Evolutionary conservation across 495 filamentous ascomycete species (phyloP), one percentile per base, ranked within the genome.

Genomic region (Hypoxylon cercidicola): DNA sequence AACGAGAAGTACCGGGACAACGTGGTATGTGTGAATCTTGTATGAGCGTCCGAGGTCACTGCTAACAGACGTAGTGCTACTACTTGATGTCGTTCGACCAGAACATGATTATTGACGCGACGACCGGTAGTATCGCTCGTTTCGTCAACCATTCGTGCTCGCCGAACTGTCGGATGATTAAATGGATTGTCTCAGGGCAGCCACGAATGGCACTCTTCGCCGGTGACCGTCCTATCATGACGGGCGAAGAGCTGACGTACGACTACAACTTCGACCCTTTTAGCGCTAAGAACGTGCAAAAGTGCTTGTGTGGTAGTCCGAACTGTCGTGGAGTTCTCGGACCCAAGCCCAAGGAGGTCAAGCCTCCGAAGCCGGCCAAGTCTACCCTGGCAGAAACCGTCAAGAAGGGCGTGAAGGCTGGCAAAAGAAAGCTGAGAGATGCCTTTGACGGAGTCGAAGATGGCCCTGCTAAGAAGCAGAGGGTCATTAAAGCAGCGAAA

Each of bases 261-360:
- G 95, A 99, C 81, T 99, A 99, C 83, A 99, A 99, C 75, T 99
- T 99, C 73, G 90, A 97, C 84, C 91, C 89, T 37, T 93, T 90
- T 72, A 91, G 87, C 15, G 84, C 85, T 72, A 91, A 91, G 79
- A 92, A 92, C 74, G 88, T 92, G 52, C 91, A 93, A 73, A 81
- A 89, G 74, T 96, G 92, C 72, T 86, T 90, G 55, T 96, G 92
- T 77, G 92, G 92, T 63, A 82, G 88, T 58, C 74, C 83, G 15
- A 89, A 88, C 54, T 96, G 92, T 75, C 85, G 91, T 59, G 91
- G 92, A 43, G 85, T 92, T 32, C 80, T 96, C 39, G 92, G 92
- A 2, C 89, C 89, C 4, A 90, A 88, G 60, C 85, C 87, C 39
- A 90, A 81, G 68, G 85, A 85, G 66, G 80, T 71, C 51, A 83